phyloP scores from a whole-genome alignment of 2,329 filamentous ascomycete genomes.

The Xylogone sp. region DNA sequence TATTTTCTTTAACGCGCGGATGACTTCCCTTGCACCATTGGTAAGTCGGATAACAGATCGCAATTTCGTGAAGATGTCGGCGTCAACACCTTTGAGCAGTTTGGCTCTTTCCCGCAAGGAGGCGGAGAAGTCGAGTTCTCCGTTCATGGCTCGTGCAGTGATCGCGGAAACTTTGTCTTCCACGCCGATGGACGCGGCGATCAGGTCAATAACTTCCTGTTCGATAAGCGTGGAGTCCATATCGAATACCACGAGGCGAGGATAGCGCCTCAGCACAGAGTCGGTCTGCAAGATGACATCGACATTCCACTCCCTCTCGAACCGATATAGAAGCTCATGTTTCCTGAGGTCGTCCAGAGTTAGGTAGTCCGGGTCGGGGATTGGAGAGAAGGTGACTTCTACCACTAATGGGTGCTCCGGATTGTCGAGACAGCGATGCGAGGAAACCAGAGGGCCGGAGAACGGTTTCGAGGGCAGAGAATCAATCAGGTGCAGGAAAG shows the following conservation, averaged over 20 bases:
- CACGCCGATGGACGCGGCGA: slow-evolving; percentile 81
- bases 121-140: slow-evolving; percentile 86
- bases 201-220: slow-evolving; percentile 95
- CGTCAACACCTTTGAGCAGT: slow-evolving; percentile 76
- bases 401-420: slow-evolving; percentile 59
- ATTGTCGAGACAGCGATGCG: slow-evolving; percentile 62
- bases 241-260: slow-evolving; percentile 89
- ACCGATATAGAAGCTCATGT: slow-evolving; percentile 77
- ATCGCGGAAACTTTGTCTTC: slow-evolving; percentile 81
- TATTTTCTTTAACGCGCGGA: slow-evolving; percentile 69
- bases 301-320: slow-evolving; percentile 86
- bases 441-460: slow-evolving; percentile 50
- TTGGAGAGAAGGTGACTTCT: slow-evolving; percentile 60
- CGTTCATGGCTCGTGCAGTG: slow-evolving; percentile 91
- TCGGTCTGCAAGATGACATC: slow-evolving; percentile 77
- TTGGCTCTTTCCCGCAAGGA: slow-evolving; percentile 78
- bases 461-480: slow-evolving; percentile 53
- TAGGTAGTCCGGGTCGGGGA: slow-evolving; percentile 59
- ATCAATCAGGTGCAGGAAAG: slow-evolving; percentile 63
- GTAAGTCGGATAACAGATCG: slow-evolving; percentile 75
- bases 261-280: slow-evolving; percentile 70
- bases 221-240: slow-evolving; percentile 98
- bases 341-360: slow-evolving; percentile 68
- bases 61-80: slow-evolving; percentile 74
- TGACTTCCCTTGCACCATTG: slow-evolving; percentile 70